These are phyloP conservation scores for Populus nigra DNA, from an alignment of 345 rosid species.

Conservation along the genomic window DNA sequence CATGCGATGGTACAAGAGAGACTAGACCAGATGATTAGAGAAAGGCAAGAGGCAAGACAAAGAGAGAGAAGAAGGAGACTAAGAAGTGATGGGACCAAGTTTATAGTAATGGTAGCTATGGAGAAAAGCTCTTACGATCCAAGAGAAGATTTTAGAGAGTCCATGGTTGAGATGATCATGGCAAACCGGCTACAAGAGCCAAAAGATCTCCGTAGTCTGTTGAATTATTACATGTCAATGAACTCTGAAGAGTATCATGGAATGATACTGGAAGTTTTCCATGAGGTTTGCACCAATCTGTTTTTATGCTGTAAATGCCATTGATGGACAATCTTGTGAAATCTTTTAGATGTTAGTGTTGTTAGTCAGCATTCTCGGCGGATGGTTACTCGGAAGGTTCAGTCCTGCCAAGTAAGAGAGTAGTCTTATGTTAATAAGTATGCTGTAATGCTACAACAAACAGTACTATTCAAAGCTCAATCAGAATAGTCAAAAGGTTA, in stretches of 20 bases:
- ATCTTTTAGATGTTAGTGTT: not conserved
- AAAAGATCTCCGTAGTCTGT: constrained; percentile 66
- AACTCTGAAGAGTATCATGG: constrained; percentile 60
- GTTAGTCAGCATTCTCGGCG: not conserved
- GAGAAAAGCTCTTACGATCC: constrained; percentile 79
- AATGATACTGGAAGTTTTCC: constrained; percentile 67
- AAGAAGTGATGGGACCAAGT: constrained; percentile 40
- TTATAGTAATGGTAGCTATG: constrained; percentile 81
- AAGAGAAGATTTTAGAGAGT: constrained; percentile 69
- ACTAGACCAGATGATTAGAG: constrained; percentile 74
- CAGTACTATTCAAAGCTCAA: not conserved
- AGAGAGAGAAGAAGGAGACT: constrained; percentile 33
- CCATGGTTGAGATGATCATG: constrained; percentile 78
- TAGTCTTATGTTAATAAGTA: too few species aligned
- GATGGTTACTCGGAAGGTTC: not conserved
- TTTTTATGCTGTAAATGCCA: constrained; percentile 53
- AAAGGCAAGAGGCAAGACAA: constrained; percentile 40
- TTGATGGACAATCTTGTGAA: constrained; percentile 21
- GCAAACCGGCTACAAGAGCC: constrained; percentile 56
- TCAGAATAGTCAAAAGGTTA: not conserved
- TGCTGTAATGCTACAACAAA: not conserved
- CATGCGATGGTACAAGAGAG: constrained; percentile 89
- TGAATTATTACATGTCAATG: constrained; percentile 79
- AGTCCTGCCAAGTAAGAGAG: not conserved
- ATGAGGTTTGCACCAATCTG: constrained; percentile 70